Conservation (phyloP, 108 stramenopile species). For the Nitzschia sp. region DNA sequence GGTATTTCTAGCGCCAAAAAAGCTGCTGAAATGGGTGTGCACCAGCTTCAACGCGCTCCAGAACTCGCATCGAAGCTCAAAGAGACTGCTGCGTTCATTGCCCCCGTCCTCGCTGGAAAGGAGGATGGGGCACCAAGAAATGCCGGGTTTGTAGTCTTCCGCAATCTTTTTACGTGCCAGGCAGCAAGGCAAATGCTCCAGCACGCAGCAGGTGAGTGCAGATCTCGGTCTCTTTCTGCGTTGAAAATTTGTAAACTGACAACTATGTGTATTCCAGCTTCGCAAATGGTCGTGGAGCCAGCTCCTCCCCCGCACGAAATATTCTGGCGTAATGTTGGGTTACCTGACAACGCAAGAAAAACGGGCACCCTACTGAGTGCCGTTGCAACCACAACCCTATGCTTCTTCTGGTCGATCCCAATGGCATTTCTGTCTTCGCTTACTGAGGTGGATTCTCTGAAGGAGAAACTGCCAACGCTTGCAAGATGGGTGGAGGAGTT, state of each 20-base stretch:
- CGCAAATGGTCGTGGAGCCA: slow-evolving; percentile 28
- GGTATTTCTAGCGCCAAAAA: slow-evolving; percentile 8
- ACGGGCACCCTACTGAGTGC: slow-evolving; percentile 39
- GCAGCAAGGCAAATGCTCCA: slow-evolving; percentile 45
- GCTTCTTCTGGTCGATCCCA: slow-evolving; percentile 62
- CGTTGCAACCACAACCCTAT: slow-evolving; percentile 34
- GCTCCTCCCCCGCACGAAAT: slow-evolving; percentile 43
- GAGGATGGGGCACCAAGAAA: slow-evolving; percentile 26
- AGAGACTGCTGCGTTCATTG: slow-evolving; percentile 8
- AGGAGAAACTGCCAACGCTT: slow-evolving; percentile 41
- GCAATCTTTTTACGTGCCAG: slow-evolving; percentile 17
- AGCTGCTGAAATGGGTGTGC: slow-evolving; percentile 6
- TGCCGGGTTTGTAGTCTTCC: slow-evolving; percentile 46
- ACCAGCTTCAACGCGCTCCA: background rate
- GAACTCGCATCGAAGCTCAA: background rate
- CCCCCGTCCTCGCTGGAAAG: background rate
- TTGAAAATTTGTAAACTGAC: no score
- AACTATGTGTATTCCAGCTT: slow-evolving; percentile 6
- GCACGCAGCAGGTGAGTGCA: slow-evolving; percentile 16
- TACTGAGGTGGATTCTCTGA: slow-evolving; percentile 40
- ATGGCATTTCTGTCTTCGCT: slow-evolving; percentile 49
- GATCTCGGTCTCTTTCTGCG: no score
- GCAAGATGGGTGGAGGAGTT: slow-evolving; percentile 28
- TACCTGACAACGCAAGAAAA: slow-evolving; percentile 28
- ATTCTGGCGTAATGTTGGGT: slow-evolving; percentile 56